Percentiles rank a stretch among this genome's conserved stretches.
Evolutionary conservation across 225 moss, liverwort and hornwort genomes (phyloP).

Genomic region (Bryoerythrophyllum caledonicum): DNA sequence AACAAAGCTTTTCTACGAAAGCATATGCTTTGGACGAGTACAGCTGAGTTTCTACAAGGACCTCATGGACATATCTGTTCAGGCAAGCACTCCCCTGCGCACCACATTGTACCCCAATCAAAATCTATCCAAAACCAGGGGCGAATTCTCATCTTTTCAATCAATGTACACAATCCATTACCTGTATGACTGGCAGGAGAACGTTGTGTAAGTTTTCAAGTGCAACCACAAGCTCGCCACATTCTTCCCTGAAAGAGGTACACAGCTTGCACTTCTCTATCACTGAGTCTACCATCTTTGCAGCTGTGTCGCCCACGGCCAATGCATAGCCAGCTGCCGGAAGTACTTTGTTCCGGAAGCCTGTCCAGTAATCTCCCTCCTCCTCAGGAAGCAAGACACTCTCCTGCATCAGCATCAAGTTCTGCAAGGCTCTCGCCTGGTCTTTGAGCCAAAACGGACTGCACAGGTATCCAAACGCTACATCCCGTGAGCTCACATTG

Average conservation of each 20-base stretch:
- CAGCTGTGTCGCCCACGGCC: conserved; percentile 21
- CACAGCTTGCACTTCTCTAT: conserved; percentile 20
- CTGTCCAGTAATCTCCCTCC: not conserved
- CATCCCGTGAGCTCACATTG: not conserved
- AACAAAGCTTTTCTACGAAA: not conserved
- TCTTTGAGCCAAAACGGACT: not conserved
- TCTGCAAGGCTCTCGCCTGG: not conserved
- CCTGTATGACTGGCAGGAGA: conserved; percentile 7
- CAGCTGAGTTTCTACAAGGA: not conserved
- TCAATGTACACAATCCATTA: not conserved
- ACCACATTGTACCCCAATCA: not conserved
- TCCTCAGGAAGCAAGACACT: conserved; percentile 11
- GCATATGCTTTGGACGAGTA: not conserved
- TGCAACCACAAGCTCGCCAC: not conserved
- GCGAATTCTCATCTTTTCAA: no score
- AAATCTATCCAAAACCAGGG: not conserved
- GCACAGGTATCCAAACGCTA: not conserved
- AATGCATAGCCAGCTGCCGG: conserved; percentile 13
- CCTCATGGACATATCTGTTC: not conserved
- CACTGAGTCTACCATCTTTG: conserved; percentile 7
- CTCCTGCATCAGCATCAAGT: conserved; percentile 5
- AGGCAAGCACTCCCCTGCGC: not conserved
- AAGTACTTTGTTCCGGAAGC: not conserved
- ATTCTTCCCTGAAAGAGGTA: conserved; percentile 10
- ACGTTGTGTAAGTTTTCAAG: conserved; percentile 8